Evolutionary conservation across 1,284 basidiomycete species (phyloP).

Genomic region (Puccinia hordei): DNA sequence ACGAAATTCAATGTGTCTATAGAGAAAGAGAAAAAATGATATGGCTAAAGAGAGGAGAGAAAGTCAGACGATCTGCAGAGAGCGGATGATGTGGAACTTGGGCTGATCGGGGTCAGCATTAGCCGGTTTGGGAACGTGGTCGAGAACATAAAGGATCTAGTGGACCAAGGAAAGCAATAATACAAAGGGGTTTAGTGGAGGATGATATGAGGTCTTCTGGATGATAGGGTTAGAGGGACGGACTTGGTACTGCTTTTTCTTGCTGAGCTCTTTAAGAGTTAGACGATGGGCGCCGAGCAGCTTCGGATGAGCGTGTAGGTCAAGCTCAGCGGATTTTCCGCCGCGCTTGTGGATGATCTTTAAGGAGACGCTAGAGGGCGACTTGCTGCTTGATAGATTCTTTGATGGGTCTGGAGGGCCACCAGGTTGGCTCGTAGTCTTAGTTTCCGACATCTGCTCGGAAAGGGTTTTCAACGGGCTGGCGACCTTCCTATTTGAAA

Average conservation of each 20-base stretch:
- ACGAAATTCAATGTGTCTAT: neutral
- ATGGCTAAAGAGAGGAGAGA: neutral
- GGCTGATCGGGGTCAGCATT: neutral
- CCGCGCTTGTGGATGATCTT: too few species aligned
- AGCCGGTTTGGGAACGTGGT: neutral
- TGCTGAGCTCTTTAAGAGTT: conserved; percentile 53
- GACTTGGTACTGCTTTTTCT: conserved; percentile 56
- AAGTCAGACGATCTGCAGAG: neutral
- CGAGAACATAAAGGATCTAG: conserved; percentile 10
- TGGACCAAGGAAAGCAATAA: neutral
- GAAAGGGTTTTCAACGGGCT: neutral
- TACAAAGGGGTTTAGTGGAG: neutral
- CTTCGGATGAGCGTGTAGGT: conserved; percentile 39
- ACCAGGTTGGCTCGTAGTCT: neutral
- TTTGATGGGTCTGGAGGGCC: neutral
- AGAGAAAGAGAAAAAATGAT: neutral
- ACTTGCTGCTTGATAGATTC: neutral
- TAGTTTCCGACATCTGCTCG: neutral
- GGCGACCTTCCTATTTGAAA: neutral
- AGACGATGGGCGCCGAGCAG: conserved; percentile 54
- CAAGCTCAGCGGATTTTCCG: neutral
- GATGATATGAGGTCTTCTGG: neutral
- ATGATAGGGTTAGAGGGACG: neutral
- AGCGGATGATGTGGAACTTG: conserved; percentile 3
- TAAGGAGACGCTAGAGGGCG: neutral